A percentile compares a stretch with the other conserved stretches of the same genome.
These are phyloP conservation scores for Yueomyces sp. DNA, from an alignment of 805 yeast genomes.

Conservation along the genomic window DNA sequence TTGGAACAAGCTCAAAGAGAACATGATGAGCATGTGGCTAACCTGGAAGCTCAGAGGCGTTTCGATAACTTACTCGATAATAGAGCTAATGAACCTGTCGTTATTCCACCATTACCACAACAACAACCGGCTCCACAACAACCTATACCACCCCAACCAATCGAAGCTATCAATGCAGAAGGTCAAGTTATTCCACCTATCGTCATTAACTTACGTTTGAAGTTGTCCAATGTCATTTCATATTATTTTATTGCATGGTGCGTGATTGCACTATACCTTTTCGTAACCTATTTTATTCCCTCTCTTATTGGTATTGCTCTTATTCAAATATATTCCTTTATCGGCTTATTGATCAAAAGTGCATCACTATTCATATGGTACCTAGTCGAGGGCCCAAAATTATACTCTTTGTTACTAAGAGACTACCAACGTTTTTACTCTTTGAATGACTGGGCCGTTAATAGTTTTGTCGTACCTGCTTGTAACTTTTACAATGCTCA, in stretches of 20 bases:
- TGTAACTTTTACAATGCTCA: slow-evolving; percentile 10
- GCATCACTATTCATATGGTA: slow-evolving; percentile 7
- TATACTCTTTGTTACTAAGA: slow-evolving; percentile 1
- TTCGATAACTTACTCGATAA: slow-evolving; percentile 12
- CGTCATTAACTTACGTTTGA: slow-evolving; percentile 15
- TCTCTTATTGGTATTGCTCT: slow-evolving; percentile 30
- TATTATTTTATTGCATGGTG: slow-evolving; percentile 19
- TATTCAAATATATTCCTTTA: slow-evolving; percentile 8
- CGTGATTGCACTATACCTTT: slow-evolving; percentile 25
- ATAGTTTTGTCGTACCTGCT: slow-evolving; percentile 3
- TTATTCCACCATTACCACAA: background rate
- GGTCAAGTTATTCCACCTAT: slow-evolving; percentile 16
- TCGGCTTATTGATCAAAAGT: slow-evolving; percentile 3
- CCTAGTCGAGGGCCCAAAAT: slow-evolving; percentile 1
- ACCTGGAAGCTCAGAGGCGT: slow-evolving; percentile 13
- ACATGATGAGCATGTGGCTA: slow-evolving; percentile 8
- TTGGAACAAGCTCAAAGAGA: slow-evolving; percentile 4
- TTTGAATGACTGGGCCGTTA: slow-evolving; percentile 7
- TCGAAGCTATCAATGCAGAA: slow-evolving; percentile 2
- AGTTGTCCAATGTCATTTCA: slow-evolving; percentile 10
- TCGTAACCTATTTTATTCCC: slow-evolving; percentile 35
- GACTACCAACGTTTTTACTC: slow-evolving; percentile 1
- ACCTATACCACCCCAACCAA: background rate
- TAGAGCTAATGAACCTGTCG: slow-evolving; percentile 1
- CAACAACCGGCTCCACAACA: slow-evolving; percentile 2